Conservation (phyloP, 2,329 filamentous ascomycete genomes). For the Pseudogymnoascus sp. region DNA sequence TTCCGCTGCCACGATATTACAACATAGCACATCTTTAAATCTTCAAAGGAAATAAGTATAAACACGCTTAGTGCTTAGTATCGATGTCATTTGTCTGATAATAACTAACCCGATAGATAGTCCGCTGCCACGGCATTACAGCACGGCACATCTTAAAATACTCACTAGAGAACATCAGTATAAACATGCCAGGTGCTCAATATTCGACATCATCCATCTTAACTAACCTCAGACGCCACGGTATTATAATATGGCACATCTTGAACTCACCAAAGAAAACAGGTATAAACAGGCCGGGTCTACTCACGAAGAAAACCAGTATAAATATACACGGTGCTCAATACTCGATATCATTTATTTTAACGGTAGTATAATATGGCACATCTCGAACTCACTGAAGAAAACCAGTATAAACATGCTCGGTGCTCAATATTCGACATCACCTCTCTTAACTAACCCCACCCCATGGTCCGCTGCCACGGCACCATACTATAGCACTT, state of each 20-base stretch:
- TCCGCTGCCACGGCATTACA: too few species aligned
- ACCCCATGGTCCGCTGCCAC: neutral
- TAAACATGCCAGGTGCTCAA: too few species aligned
- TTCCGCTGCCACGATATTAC: neutral
- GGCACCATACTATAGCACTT: neutral
- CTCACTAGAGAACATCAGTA: neutral
- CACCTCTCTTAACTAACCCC: neutral
- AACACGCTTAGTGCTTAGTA: neutral
- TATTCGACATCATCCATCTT: neutral
- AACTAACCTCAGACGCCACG: too few species aligned
- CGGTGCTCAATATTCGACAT: neutral
- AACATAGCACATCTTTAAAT: neutral
- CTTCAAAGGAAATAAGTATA: neutral
- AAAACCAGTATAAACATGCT: neutral
- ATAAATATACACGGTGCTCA: neutral
- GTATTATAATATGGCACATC: neutral
- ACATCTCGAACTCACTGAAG: neutral
- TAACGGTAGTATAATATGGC: neutral
- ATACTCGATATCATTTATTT: neutral
- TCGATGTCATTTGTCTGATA: too few species aligned
- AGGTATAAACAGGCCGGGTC: too few species aligned
- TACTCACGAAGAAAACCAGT: too few species aligned
- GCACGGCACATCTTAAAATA: too few species aligned
- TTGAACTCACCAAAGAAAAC: too few species aligned
- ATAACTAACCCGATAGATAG: too few species aligned